Conservation (phyloP, 352 stramenopile species). For the Phytophthora foliorum region DNA sequence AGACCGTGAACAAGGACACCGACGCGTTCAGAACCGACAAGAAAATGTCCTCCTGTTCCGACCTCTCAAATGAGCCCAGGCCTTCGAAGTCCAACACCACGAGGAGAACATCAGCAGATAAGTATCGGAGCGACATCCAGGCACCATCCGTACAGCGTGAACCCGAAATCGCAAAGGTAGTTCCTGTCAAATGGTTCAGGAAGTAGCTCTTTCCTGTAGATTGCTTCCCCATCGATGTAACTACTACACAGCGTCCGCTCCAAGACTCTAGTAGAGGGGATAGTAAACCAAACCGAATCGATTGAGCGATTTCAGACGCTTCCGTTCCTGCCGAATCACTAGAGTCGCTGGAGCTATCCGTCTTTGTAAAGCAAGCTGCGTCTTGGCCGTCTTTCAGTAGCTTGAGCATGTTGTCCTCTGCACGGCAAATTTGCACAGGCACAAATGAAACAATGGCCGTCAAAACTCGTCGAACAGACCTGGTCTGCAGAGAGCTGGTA, state of each 20-base stretch:
- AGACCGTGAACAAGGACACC: slow-evolving; percentile 65
- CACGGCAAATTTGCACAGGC: slow-evolving; percentile 69
- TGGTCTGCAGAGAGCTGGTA: neutral
- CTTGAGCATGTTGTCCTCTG: slow-evolving; percentile 53
- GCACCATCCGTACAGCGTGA: slow-evolving; percentile 55
- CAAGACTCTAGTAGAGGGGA: slow-evolving; percentile 43
- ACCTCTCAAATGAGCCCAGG: slow-evolving; percentile 67
- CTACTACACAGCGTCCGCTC: slow-evolving; percentile 39
- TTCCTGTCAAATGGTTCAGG: slow-evolving; percentile 68
- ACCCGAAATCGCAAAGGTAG: slow-evolving; percentile 62
- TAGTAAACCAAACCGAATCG: slow-evolving; percentile 42
- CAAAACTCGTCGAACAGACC: neutral
- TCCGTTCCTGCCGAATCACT: slow-evolving; percentile 3
- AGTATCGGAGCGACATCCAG: slow-evolving; percentile 54
- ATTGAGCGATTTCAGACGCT: slow-evolving; percentile 45
- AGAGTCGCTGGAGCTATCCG: neutral
- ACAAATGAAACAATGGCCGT: slow-evolving; percentile 55
- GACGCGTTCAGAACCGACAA: slow-evolving; percentile 66
- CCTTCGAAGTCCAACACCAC: slow-evolving; percentile 78
- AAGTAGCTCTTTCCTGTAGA: slow-evolving; percentile 78
- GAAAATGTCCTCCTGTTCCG: slow-evolving; percentile 72
- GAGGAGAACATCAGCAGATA: slow-evolving; percentile 27
- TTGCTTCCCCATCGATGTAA: slow-evolving; percentile 62
- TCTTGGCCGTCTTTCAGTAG: slow-evolving; percentile 46
- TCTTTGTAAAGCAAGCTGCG: neutral